Base-by-base conservation (phyloP, 73 alveolate genomes). In the Paramecium pentaurelia region DNA sequence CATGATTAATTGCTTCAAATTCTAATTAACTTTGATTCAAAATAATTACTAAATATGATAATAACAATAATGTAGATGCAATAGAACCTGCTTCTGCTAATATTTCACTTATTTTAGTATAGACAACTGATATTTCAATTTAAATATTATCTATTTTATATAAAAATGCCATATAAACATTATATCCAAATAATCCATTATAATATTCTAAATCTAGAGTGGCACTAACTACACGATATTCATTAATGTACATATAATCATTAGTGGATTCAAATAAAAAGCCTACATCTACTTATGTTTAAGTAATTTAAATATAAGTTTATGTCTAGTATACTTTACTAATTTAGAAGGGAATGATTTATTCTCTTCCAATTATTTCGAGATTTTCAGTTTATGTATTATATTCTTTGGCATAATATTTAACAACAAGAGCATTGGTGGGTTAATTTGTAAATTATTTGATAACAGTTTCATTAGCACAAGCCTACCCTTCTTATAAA, bases 71-170 rank as follows among this genome's bases (percentile, higher is more conserved):
- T 1, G 28, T 32, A 2, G 91, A 80, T 9, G 58, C 91, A 32
- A 80, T 80, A 0, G 91, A 80, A 45, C 91, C 91, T 45, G 75
- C 58, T n/a, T 49, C 58, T 10, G 91, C 91, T 18, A 80, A 18
- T 7, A 80, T 25, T 80, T 49, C 91, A 80, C 91, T 80, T 6
- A 80, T 45, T 27, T 80, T 80, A 18, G 91, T 18, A 80, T 32
- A 80, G 6, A 6, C 18, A 30, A 73, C 47, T 37, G 60, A 30
- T 2, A 30, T 9, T 36, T 37, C 60, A 20, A 16, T 37, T 73
- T 73, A 38, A 3, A 73, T 37, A 38, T 34, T 37, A 37, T 40
- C 87, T 18, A 73, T 73, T 37, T 73, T 38, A 37, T 37, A 37
- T 4, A 37, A 8, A 25, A 37, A 73, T 73, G 47, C 34, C 18